phyloP scores from a whole-genome alignment of 352 stramenopile genomes.

The Globisporangium paroecandrum region DNA sequence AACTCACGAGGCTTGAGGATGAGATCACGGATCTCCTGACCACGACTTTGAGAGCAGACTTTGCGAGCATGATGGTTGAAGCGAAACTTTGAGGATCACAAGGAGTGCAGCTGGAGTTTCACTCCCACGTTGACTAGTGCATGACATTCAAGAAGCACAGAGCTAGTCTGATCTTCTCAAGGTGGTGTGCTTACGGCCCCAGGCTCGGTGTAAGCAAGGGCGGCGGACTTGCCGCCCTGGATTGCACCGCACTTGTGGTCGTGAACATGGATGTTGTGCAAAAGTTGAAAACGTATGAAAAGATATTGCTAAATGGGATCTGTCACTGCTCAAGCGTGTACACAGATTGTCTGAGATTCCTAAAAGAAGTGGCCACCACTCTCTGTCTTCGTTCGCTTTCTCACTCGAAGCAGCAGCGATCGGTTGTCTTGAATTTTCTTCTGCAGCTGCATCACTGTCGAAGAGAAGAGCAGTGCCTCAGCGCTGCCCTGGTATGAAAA shows the following conservation, averaged over 20 bases:
- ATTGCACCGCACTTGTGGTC: not conserved
- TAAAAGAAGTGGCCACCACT: too few species aligned
- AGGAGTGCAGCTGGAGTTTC: not conserved
- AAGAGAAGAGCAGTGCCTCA: conserved; percentile 92
- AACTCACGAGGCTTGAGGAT: not conserved
- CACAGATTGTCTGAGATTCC: too few species aligned
- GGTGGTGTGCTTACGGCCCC: not conserved
- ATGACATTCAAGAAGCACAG: not conserved
- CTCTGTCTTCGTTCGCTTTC: conserved; percentile 80
- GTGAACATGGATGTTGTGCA: not conserved
- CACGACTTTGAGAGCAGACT: not conserved
- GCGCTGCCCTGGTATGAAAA: conserved; percentile 95
- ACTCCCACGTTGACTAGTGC: not conserved
- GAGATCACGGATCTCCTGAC: not conserved
- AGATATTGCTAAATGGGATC: not conserved
- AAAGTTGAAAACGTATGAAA: not conserved
- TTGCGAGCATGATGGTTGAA: not conserved
- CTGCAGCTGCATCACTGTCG: conserved; percentile 93
- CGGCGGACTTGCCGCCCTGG: not conserved
- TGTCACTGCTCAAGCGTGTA: not conserved
- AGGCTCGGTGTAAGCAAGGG: not conserved
- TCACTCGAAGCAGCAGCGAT: conserved; percentile 87
- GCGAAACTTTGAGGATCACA: too few species aligned
- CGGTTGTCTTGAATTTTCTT: conserved; percentile 98
- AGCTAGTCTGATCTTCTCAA: not conserved